These are phyloP conservation scores for Dipteronia sinensis DNA, from an alignment of 345 rosid species.

Conservation along the genomic window DNA sequence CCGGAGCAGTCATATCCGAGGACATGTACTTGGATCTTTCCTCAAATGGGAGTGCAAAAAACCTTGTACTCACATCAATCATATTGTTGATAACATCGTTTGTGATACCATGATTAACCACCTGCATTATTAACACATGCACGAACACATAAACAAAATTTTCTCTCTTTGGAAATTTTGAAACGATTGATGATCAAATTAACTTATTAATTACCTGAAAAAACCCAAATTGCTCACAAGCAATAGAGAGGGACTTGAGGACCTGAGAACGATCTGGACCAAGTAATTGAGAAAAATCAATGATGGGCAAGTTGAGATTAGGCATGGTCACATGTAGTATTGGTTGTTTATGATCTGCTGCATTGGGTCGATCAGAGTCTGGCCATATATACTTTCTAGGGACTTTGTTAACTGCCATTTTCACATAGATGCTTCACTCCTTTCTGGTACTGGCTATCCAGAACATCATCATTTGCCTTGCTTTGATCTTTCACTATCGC, in stretches of 20 bases:
- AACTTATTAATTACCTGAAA: constrained; percentile 54
- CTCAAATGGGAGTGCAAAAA: constrained; percentile 71
- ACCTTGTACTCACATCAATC: constrained; percentile 66
- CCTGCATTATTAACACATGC: constrained; percentile 33
- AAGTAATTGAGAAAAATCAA: constrained; percentile 66
- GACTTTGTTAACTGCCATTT: constrained; percentile 51
- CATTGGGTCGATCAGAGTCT: constrained; percentile 51
- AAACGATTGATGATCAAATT: too few relatives aligned
- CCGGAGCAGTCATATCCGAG: constrained; percentile 63
- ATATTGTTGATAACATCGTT: constrained; percentile 50
- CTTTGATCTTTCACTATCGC: constrained; percentile 25
- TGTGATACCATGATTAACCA: constrained; percentile 78
- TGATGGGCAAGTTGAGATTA: constrained; percentile 63
- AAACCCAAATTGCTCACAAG: constrained; percentile 74
- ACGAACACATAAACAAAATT: not conserved
- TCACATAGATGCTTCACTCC: constrained; percentile 79
- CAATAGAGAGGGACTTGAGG: constrained; percentile 55
- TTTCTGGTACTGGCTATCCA: constrained; percentile 45
- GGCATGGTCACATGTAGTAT: constrained; percentile 10
- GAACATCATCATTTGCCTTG: constrained; percentile 26
- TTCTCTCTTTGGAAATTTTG: too few relatives aligned
- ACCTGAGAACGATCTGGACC: constrained; percentile 56
- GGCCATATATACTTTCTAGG: constrained; percentile 76
- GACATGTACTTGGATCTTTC: constrained; percentile 84
- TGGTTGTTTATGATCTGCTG: not conserved